Evolutionary conservation across 2,329 filamentous ascomycete species (phyloP).

Genomic region (Hypoxylon sp.): DNA sequence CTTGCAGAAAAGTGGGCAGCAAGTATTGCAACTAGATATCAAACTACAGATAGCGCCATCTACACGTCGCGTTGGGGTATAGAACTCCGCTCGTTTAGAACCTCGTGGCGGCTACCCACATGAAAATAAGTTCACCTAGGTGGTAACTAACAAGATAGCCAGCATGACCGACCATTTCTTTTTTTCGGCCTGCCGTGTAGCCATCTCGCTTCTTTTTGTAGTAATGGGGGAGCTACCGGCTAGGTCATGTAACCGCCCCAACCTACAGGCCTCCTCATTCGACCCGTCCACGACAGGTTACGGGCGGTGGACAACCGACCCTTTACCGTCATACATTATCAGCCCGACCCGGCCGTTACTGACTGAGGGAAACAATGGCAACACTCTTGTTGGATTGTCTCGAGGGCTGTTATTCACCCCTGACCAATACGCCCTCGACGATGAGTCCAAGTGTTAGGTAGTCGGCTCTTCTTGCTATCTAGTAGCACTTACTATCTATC

Average conservation of each 20-base stretch:
- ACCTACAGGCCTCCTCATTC: slow-evolving; percentile 7
- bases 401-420: not conserved
- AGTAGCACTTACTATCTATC: slow-evolving; percentile 7
- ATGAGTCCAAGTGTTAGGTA: not conserved
- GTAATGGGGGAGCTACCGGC: slow-evolving; percentile 4
- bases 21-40: slow-evolving; percentile 1
- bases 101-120: slow-evolving; percentile 29
- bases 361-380: not conserved
- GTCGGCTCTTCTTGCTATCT: not conserved
- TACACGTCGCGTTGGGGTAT: not conserved
- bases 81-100: slow-evolving; percentile 13
- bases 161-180: slow-evolving; percentile 13
- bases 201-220: slow-evolving; percentile 28
- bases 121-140: slow-evolving; percentile 12
- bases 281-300: slow-evolving; percentile 18
- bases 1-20: not conserved
- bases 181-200: slow-evolving; percentile 26
- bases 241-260: slow-evolving; percentile 11
- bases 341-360: slow-evolving; percentile 19
- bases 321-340: slow-evolving; percentile 23
- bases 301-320: slow-evolving; percentile 1
- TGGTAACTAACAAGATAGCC: slow-evolving; percentile 12
- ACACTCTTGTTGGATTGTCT: not conserved
- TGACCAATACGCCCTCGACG: not conserved
- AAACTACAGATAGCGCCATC: not conserved